Evolutionary conservation across 805 yeast genomes (phyloP).

Genomic region (Hanseniaspora jakobsenii): DNA sequence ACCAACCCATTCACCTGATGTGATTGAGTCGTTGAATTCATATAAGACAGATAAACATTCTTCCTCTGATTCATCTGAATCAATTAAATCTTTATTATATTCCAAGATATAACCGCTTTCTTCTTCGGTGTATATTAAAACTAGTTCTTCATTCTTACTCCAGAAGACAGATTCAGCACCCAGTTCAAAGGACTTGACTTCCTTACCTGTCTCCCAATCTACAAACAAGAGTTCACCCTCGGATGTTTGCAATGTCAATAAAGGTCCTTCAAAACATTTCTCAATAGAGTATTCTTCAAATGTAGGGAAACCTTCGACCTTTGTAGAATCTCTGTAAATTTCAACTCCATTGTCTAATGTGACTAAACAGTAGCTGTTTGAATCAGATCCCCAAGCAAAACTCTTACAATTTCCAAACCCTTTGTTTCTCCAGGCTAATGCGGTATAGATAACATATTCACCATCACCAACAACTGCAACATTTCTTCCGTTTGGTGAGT

Average conservation of each 20-base stretch:
- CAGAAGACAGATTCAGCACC: slow-evolving; percentile 72
- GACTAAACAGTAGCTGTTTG: slow-evolving; percentile 73
- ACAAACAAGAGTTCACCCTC: slow-evolving; percentile 77
- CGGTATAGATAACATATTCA: slow-evolving; percentile 89
- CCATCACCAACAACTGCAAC: slow-evolving; percentile 97
- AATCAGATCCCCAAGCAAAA: slow-evolving; percentile 90
- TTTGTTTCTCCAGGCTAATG: slow-evolving; percentile 96
- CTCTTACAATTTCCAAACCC: slow-evolving; percentile 81
- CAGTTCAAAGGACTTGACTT: slow-evolving; percentile 83
- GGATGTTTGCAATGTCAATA: slow-evolving; percentile 63
- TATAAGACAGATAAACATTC: slow-evolving; percentile 72
- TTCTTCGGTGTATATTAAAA: slow-evolving; percentile 52
- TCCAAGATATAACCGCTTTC: slow-evolving; percentile 61
- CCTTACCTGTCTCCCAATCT: slow-evolving; percentile 81
- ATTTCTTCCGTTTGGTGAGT: slow-evolving; percentile 95
- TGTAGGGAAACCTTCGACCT: slow-evolving; percentile 49
- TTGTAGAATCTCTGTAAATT: slow-evolving; percentile 75
- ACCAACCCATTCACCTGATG: slow-evolving; percentile 92
- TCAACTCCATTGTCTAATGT: slow-evolving; percentile 55
- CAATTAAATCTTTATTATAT: slow-evolving; percentile 56
- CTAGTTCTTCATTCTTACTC: slow-evolving; percentile 87
- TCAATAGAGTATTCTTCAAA: slow-evolving; percentile 63
- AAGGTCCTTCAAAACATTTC: slow-evolving; percentile 77
- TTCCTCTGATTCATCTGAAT: slow-evolving; percentile 50
- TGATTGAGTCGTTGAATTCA: slow-evolving; percentile 68